phyloP scores from a whole-genome alignment of 2,329 filamentous ascomycete species.

The Parastagonospora avenae region DNA sequence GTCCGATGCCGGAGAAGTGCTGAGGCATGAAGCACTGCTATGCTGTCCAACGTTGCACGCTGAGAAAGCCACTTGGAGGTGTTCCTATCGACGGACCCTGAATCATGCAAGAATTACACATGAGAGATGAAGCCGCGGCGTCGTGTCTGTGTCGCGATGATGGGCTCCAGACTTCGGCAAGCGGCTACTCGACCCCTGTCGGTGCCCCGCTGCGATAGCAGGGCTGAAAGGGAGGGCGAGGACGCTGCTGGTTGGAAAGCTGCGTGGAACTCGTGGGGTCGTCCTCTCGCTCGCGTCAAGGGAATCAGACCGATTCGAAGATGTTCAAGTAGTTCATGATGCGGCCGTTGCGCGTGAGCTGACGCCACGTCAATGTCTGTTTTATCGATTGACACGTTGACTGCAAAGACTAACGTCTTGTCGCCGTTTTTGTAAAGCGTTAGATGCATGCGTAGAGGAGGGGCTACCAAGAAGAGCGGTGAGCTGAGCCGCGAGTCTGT shows the following conservation, averaged over 20 bases:
- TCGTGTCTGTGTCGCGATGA: too few relatives aligned
- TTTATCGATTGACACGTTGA: background rate
- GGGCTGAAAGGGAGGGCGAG: conserved; percentile 32
- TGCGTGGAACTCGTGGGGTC: conserved; percentile 21
- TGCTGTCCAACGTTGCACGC: too few relatives aligned
- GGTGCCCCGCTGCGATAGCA: conserved; percentile 14
- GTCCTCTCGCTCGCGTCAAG: conserved; percentile 21
- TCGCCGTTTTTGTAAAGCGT: conserved; percentile 1
- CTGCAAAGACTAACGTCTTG: background rate
- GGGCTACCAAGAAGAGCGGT: conserved; percentile 1
- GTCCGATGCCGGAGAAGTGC: too few relatives aligned
- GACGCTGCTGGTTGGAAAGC: conserved; percentile 26
- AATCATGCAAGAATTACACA: too few relatives aligned
- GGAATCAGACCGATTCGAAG: conserved; percentile 40
- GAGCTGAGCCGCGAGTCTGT: background rate
- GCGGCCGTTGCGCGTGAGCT: conserved; percentile 1
- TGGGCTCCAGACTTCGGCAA: background rate
- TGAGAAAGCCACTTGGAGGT: too few relatives aligned
- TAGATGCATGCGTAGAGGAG: background rate
- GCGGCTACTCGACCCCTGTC: background rate
- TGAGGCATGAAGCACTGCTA: too few relatives aligned
- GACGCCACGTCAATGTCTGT: background rate
- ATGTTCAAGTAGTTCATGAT: conserved; percentile 9
- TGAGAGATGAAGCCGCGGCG: too few relatives aligned
- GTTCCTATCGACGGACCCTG: too few relatives aligned